Conservation (phyloP, 129 eudicot genomes). For the Chrysanthemum lavandulifolium region DNA sequence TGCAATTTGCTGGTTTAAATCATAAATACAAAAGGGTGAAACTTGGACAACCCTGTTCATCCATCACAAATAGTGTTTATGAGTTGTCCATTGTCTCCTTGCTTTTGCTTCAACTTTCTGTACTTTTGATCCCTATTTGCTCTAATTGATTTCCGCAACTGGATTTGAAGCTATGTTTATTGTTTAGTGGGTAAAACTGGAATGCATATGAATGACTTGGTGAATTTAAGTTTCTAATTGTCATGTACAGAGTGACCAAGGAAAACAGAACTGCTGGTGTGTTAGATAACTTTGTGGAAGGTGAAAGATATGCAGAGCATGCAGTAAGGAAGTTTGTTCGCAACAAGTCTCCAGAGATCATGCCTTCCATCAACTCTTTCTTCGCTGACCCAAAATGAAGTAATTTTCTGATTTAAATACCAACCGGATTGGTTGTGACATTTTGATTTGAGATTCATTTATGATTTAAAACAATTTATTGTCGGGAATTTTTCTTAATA, state of each 20-base stretch:
- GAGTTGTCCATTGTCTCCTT: too few species aligned
- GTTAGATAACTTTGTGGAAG: conserved; percentile 79
- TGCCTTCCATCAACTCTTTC: conserved; percentile 80
- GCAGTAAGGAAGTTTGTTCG: conserved; percentile 80
- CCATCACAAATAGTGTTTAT: too few species aligned
- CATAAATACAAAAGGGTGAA: not conserved
- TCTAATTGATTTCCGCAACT: too few species aligned
- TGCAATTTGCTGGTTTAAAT: not conserved
- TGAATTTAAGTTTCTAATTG: not conserved
- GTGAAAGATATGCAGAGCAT: conserved; percentile 79
- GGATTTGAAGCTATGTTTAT: too few species aligned
- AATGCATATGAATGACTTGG: not conserved
- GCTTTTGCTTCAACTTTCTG: too few species aligned
- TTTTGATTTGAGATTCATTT: conserved; percentile 17
- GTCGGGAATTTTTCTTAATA: conserved; percentile 11
- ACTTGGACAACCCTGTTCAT: too few species aligned
- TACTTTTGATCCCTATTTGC: too few species aligned
- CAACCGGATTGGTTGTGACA: conserved; percentile 5
- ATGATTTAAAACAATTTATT: conserved; percentile 13
- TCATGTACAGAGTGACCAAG: conserved; percentile 63
- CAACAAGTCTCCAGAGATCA: conserved; percentile 69
- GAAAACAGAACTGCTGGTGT: conserved; percentile 94
- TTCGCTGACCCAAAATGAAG: conserved; percentile 66
- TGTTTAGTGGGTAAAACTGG: too few species aligned
- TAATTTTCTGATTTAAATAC: conserved; percentile 7